Evolutionary conservation across 768 basidiomycete species (phyloP).

Genomic region (Artomyces pyxidatus): DNA sequence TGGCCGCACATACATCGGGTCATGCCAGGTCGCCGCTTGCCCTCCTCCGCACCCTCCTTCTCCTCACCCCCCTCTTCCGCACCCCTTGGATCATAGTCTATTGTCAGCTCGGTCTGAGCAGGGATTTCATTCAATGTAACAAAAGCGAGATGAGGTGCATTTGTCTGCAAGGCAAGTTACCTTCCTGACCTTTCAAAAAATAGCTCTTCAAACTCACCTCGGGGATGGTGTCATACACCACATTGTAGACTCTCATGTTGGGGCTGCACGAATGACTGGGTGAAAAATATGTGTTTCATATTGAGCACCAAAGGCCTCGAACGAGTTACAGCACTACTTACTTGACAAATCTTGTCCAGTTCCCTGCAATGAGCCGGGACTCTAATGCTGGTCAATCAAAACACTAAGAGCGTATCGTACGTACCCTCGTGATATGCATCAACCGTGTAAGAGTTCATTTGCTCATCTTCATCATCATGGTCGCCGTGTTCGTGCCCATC

Average conservation of each 20-base stretch:
- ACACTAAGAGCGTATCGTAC: constrained; percentile 9
- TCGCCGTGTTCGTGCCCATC: constrained; percentile 42
- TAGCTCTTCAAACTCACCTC: constrained; percentile 29
- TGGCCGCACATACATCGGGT: constrained; percentile 32
- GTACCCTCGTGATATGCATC: constrained; percentile 45
- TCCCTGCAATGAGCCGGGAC: constrained; percentile 34
- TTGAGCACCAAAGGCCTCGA: neutral
- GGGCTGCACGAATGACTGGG: constrained; percentile 66
- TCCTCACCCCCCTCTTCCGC: constrained; percentile 18
- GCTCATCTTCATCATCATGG: constrained; percentile 24
- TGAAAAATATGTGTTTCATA: neutral
- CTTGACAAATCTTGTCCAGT: constrained; percentile 76
- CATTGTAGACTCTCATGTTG: constrained; percentile 48
- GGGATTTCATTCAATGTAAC: constrained; percentile 41
- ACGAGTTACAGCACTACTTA: constrained; percentile 24
- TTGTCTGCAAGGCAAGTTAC: constrained; percentile 42
- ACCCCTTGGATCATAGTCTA: constrained; percentile 53
- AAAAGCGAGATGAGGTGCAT: constrained; percentile 57
- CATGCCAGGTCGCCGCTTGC: constrained; percentile 24
- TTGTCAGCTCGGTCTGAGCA: constrained; percentile 46
- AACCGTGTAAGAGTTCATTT: constrained; percentile 38
- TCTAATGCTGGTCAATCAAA: neutral
- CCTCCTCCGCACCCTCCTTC: constrained; percentile 8
- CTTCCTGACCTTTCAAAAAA: neutral
- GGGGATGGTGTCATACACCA: constrained; percentile 54